phyloP scores from a whole-genome alignment of 257 asterid genomes.

The Nicotiana tabacum region DNA sequence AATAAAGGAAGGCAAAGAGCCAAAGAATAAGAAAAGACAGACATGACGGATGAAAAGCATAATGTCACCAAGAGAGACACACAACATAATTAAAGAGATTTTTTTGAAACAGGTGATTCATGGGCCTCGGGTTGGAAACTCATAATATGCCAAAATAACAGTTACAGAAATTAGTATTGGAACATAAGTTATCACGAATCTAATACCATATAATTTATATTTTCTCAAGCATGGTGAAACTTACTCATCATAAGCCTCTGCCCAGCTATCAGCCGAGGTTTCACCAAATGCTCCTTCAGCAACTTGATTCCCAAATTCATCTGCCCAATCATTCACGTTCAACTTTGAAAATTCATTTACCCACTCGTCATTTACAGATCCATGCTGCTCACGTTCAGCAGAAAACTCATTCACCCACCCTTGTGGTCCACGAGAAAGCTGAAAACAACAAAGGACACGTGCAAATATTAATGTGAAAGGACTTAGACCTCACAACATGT shows the following conservation, averaged over 20 bases:
- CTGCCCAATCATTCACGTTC: constrained; percentile 89
- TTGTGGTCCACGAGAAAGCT: constrained; percentile 73
- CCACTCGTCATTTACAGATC: constrained; percentile 71
- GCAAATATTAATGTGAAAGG: neutral
- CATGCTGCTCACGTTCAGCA: constrained; percentile 54
- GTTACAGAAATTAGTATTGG: neutral
- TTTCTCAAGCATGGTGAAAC: constrained; percentile 17
- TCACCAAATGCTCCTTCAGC: constrained; percentile 82
- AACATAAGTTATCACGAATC: neutral
- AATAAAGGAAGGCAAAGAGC: neutral
- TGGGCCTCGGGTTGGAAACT: neutral
- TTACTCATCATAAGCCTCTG: constrained; percentile 92
- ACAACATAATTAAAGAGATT: neutral
- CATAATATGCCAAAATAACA: neutral
- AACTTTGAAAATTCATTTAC: constrained; percentile 85
- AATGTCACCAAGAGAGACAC: neutral
- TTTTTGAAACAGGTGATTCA: neutral
- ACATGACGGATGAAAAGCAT: neutral
- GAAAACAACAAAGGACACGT: constrained; percentile 24
- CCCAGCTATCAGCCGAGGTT: constrained; percentile 81
- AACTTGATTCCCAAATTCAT: constrained; percentile 88
- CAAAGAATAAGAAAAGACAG: neutral
- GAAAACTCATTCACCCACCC: constrained; percentile 90
- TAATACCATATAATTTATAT: neutral
- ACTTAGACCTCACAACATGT: neutral